A percentile compares a stretch with the other conserved stretches of the same genome.
Evolutionary conservation across 2,329 filamentous ascomycete genomes (phyloP).

Genomic region (Capronia coronata): DNA sequence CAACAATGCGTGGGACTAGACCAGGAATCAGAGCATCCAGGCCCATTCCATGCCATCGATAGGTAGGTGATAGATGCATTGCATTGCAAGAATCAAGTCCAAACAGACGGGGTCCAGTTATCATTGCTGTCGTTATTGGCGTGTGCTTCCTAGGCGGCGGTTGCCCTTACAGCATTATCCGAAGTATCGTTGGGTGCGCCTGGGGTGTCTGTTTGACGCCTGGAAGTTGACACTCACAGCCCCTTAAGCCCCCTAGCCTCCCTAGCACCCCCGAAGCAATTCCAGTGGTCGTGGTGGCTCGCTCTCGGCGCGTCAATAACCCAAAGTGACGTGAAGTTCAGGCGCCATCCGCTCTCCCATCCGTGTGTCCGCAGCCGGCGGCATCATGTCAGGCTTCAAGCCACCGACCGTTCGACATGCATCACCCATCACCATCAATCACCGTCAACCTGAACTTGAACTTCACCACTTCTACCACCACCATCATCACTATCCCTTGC

Average conservation of each 20-base stretch:
- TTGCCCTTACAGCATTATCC: background rate
- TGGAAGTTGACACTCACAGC: background rate
- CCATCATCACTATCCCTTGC: background rate
- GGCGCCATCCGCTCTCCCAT: slow-evolving; percentile 4
- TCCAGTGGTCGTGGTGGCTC: too few species aligned
- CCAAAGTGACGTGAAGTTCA: background rate
- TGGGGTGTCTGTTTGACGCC: background rate
- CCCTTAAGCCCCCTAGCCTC: background rate
- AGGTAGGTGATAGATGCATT: background rate
- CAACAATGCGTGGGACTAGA: slow-evolving; percentile 10
- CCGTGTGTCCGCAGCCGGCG: slow-evolving; percentile 10
- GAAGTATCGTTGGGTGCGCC: background rate
- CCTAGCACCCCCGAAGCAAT: too few species aligned
- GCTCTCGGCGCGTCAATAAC: background rate
- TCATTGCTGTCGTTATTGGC: background rate
- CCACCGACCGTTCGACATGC: background rate
- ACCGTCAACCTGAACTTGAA: background rate
- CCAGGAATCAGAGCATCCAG: background rate
- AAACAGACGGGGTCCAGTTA: background rate
- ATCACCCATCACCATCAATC: background rate
- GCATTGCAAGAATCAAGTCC: background rate
- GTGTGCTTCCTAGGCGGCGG: slow-evolving; percentile 1
- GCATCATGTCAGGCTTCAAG: background rate
- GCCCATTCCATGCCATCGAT: background rate
- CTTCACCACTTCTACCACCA: background rate